Conservation (phyloP, 2,329 filamentous ascomycete species). For the Bipolaris cookei region DNA sequence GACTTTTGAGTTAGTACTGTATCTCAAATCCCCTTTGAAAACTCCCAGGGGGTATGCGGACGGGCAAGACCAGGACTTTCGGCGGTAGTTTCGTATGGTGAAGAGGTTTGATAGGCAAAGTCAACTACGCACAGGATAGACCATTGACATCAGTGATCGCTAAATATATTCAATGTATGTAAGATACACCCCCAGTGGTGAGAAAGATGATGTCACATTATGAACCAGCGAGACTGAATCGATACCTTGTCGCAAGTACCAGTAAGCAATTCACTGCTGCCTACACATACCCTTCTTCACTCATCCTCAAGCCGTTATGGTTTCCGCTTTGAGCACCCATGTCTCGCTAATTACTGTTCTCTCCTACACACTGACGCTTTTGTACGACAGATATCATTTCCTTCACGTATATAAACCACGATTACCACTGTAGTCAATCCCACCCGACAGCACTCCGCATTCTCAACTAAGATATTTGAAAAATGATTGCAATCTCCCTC, state of each 20-base stretch:
- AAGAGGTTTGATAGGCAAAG: no score
- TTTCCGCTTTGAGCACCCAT: background rate
- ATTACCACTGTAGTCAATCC: background rate
- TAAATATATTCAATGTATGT: no score
- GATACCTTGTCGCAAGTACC: background rate
- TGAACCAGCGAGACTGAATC: background rate
- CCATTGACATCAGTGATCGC: no score
- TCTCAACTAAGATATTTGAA: background rate
- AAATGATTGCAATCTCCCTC: background rate
- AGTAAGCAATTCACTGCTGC: background rate
- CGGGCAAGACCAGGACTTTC: no score
- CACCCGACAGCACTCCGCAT: background rate
- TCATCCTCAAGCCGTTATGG: background rate
- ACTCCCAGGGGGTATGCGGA: no score
- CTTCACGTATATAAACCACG: background rate
- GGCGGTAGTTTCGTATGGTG: no score
- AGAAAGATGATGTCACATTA: no score
- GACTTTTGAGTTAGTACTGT: no score
- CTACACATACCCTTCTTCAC: no score
- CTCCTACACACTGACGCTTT: background rate
- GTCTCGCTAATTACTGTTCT: background rate
- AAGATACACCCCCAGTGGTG: no score
- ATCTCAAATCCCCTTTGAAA: no score
- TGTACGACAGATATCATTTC: background rate
- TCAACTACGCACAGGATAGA: no score